Evolutionary conservation across 1,284 basidiomycete genomes (phyloP), one percentile per base, ranked within the genome.

Genomic region (Ganoderma lucidum): DNA sequence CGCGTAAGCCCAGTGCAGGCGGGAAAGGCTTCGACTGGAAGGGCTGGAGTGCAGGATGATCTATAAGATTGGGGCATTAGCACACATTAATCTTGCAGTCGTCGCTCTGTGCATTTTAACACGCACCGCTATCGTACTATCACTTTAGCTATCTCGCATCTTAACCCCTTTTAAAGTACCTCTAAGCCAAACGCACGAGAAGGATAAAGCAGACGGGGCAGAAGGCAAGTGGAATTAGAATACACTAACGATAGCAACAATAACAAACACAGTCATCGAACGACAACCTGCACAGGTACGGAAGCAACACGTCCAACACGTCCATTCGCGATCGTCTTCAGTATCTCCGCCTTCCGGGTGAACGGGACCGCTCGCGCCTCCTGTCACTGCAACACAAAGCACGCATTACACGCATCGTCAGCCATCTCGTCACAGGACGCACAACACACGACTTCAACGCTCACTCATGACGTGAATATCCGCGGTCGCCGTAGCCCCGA

Each of bases 331-430:
- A 51, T 32, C 53, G 56, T 64, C 67, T 64, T 87, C 80, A 92
- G 78, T 90, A 92, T 77, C 91, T 85, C 80, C 91, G 84, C 72
- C 92, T 83, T 59, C 90, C 87, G 30, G 93, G 93, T 70, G 93
- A 94, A 78, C 93, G 87, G 71, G 93, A 94, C 71, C 93, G 91
- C 76, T 94, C 93, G 75, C 93, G 83, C 61, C 77, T 73, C 62
- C 78, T 71, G 56, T 78, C 77, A 68, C 77, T 78, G 65, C 60
- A 70, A 62, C 68, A 6, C 58, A 41, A 62, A 65, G 41, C 41
- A 65, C 41, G 59, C 59, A 61, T 42, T 23, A 41, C 71, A 70
- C 63, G 69, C 68, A 61, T 67, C 53, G 67, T 74, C 56, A 76
- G 68, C 53, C 10, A 62, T 59, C 62, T 56, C 39, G 37, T 53